These are phyloP conservation scores for Suillus discolor DNA, from an alignment of 768 basidiomycete genomes.

Conservation along the genomic window DNA sequence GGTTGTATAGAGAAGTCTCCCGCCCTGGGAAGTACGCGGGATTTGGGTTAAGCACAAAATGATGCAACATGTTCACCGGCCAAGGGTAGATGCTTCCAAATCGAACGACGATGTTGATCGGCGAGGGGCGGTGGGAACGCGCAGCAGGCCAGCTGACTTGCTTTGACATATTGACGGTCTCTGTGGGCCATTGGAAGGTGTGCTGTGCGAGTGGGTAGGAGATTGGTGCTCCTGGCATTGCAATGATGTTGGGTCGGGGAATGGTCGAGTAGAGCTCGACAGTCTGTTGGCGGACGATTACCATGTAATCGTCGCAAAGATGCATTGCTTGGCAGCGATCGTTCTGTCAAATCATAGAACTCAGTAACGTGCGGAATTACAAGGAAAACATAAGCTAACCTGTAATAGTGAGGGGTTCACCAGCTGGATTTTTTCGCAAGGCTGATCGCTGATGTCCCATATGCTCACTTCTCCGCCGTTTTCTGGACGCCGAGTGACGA, in stretches of 20 bases:
- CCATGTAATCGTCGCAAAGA: slow-evolving; percentile 44
- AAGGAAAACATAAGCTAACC: slow-evolving; percentile 24
- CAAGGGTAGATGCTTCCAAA: slow-evolving; percentile 65
- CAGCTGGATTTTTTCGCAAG: slow-evolving; percentile 35
- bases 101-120: slow-evolving; percentile 58
- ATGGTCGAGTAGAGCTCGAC: slow-evolving; percentile 46
- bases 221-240: slow-evolving; percentile 19
- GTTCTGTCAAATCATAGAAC: slow-evolving; percentile 29
- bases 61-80: slow-evolving; percentile 70
- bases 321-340: slow-evolving; percentile 42
- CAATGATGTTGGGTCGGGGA: slow-evolving; percentile 23
- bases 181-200: slow-evolving; percentile 60
- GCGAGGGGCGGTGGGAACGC: slow-evolving; percentile 21
- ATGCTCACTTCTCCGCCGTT: slow-evolving; percentile 33
- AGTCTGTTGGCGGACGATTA: slow-evolving; percentile 46
- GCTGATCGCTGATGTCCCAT: slow-evolving; percentile 38
- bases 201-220: slow-evolving; percentile 49
- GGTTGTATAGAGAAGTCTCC: slow-evolving; percentile 33
- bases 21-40: slow-evolving; percentile 30
- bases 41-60: slow-evolving; percentile 55
- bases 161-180: slow-evolving; percentile 45
- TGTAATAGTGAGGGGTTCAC: slow-evolving; percentile 34
- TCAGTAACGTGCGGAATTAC: background rate
- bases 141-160: slow-evolving; percentile 30
- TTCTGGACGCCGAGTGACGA: slow-evolving; percentile 39